Evolutionary conservation across 1,139 yeast genomes (phyloP).

Genomic region (Nadsonia commutata): DNA sequence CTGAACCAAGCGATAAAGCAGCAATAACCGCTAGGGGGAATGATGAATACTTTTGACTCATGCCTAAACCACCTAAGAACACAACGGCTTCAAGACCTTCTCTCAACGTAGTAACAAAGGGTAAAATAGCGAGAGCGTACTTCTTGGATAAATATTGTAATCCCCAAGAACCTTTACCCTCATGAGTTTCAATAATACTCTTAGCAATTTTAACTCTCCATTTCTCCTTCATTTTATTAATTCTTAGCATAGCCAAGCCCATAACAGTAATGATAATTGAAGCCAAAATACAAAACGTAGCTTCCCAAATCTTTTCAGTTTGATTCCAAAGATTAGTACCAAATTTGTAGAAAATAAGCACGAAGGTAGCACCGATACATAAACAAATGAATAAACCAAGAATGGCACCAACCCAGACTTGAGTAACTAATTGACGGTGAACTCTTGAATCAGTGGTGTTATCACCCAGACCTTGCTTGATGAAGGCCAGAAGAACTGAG

Average conservation of each 20-base stretch:
- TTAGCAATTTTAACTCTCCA: slow-evolving; percentile 64
- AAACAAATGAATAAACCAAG: slow-evolving; percentile 60
- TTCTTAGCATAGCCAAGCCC: slow-evolving; percentile 77
- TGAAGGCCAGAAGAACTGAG: slow-evolving; percentile 69
- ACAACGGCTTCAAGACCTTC: slow-evolving; percentile 91
- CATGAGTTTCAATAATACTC: slow-evolving; percentile 30
- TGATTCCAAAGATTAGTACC: slow-evolving; percentile 72
- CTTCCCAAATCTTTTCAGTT: slow-evolving; percentile 88
- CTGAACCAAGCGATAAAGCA: slow-evolving; percentile 61
- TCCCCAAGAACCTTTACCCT: slow-evolving; percentile 11
- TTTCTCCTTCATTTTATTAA: slow-evolving; percentile 75
- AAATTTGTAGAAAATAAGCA: slow-evolving; percentile 57
- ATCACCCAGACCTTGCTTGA: slow-evolving; percentile 40
- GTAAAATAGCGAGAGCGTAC: slow-evolving; percentile 65
- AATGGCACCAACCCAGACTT: slow-evolving; percentile 77
- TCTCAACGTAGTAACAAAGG: slow-evolving; percentile 70
- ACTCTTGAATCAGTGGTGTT: slow-evolving; percentile 12
- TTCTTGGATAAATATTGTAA: slow-evolving; percentile 29
- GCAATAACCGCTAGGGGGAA: slow-evolving; percentile 74
- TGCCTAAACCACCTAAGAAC: slow-evolving; percentile 79
- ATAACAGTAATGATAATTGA: slow-evolving; percentile 69
- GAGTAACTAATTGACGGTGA: slow-evolving; percentile 30
- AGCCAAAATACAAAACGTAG: slow-evolving; percentile 67
- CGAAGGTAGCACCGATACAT: slow-evolving; percentile 59
- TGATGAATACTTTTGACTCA: slow-evolving; percentile 27